phyloP scores from a whole-genome alignment of 306 rosid species.

The Bauhinia variegata region DNA sequence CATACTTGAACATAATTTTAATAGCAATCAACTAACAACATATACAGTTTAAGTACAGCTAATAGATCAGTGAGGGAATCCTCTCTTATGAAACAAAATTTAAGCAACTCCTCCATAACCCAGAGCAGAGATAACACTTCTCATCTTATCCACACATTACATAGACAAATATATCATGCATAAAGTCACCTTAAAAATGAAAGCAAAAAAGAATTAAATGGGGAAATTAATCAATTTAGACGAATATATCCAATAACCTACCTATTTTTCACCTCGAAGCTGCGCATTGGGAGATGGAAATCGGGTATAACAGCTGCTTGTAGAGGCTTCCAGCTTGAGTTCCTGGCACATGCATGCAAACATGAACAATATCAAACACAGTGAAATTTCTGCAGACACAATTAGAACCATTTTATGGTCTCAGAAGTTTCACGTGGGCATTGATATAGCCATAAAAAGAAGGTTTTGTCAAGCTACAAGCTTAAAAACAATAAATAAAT shows the following conservation, averaged over 20 bases:
- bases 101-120: conserved; percentile 16
- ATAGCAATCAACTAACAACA: neutral
- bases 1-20: conserved; percentile 18
- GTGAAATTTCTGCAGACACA: neutral
- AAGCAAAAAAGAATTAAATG: conserved; percentile 5
- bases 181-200: conserved; percentile 5
- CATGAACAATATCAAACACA: conserved; percentile 24
- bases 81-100: conserved; percentile 4
- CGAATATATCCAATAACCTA: conserved; percentile 32
- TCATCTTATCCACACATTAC: conserved; percentile 23
- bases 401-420: too few relatives aligned
- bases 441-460: neutral
- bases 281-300: conserved; percentile 96
- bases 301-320: conserved; percentile 65
- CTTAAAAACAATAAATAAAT: neutral
- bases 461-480: neutral
- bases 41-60: conserved; percentile 7
- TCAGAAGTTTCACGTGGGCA: too few relatives aligned
- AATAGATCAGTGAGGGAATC: neutral
- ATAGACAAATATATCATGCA: neutral
- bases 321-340: conserved; percentile 58
- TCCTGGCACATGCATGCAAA: conserved; percentile 49
- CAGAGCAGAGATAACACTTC: neutral
- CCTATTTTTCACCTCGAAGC: conserved; percentile 84
- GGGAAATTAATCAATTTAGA: conserved; percentile 15